Percentiles rank a stretch among this genome's conserved stretches.
Conservation (phyloP, 1,284 basidiomycete genomes). For the Puccinia sorghi region DNA sequence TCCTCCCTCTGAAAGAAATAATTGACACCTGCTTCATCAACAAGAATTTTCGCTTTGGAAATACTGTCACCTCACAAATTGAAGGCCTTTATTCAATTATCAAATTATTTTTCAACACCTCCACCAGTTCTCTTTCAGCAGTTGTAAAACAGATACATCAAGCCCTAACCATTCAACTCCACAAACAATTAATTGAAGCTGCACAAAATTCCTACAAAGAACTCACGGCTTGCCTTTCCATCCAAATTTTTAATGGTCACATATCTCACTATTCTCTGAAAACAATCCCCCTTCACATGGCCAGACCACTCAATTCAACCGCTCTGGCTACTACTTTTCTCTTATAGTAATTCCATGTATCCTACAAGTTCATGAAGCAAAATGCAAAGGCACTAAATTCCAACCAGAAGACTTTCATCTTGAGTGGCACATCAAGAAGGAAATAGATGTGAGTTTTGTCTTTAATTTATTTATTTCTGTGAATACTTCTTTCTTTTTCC, state of each 20-base stretch:
- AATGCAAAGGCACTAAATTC: not conserved
- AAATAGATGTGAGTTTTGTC: not conserved
- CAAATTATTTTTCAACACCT: not conserved
- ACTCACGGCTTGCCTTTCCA: constrained; percentile 6
- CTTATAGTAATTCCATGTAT: not conserved
- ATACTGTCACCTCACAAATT: not conserved
- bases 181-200: not conserved
- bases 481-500: too few species aligned
- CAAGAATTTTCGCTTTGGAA: not conserved
- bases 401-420: not conserved
- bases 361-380: not conserved
- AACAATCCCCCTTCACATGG: not conserved
- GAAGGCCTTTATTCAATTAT: not conserved
- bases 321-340: not conserved
- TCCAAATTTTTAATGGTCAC: not conserved
- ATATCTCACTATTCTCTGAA: not conserved
- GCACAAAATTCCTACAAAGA: not conserved
- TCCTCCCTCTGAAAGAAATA: not conserved
- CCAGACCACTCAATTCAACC: not conserved
- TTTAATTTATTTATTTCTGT: not conserved
- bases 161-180: not conserved
- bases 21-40: not conserved
- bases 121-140: not conserved
- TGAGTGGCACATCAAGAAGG: not conserved
- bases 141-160: not conserved